phyloP scores from a whole-genome alignment of 148 eudicot genomes.

The Camellia sinensis region DNA sequence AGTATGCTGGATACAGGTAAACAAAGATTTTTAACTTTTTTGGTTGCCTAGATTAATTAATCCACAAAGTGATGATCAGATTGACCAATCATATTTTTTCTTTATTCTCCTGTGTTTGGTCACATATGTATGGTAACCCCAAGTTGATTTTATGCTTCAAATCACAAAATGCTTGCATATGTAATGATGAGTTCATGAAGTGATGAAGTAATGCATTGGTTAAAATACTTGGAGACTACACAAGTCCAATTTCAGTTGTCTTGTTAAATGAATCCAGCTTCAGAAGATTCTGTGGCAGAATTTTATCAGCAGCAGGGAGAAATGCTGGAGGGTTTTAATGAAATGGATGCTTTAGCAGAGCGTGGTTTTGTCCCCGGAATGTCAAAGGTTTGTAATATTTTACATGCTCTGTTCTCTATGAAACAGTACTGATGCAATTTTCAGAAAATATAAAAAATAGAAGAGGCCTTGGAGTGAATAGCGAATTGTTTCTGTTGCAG shows the following conservation, averaged over 20 bases:
- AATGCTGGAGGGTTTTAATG: constrained; percentile 76
- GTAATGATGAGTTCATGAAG: background rate
- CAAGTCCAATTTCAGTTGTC: background rate
- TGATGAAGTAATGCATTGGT: background rate
- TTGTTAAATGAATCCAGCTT: constrained; percentile 34
- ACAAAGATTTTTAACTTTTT: background rate
- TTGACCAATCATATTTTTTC: background rate
- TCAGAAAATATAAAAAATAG: background rate
- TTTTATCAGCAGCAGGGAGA: constrained; percentile 86
- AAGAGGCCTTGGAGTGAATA: constrained; percentile 7
- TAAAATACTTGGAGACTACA: background rate
- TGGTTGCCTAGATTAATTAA: background rate
- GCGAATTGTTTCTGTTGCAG: constrained; percentile 33
- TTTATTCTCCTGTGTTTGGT: background rate
- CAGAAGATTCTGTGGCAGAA: constrained; percentile 80
- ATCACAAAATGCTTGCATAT: background rate
- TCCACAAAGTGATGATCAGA: background rate
- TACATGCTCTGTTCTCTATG: background rate
- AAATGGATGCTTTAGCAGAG: constrained; percentile 82
- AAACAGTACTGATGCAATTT: background rate
- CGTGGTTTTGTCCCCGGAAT: constrained; percentile 81
- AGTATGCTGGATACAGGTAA: background rate
- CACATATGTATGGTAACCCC: background rate
- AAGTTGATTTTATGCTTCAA: background rate
- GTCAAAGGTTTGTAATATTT: constrained; percentile 45